Percentiles rank a stretch among this genome's conserved stretches.
These are phyloP conservation scores for Phytophthora vignae DNA, from an alignment of 352 stramenopile species.

Conservation along the genomic window DNA sequence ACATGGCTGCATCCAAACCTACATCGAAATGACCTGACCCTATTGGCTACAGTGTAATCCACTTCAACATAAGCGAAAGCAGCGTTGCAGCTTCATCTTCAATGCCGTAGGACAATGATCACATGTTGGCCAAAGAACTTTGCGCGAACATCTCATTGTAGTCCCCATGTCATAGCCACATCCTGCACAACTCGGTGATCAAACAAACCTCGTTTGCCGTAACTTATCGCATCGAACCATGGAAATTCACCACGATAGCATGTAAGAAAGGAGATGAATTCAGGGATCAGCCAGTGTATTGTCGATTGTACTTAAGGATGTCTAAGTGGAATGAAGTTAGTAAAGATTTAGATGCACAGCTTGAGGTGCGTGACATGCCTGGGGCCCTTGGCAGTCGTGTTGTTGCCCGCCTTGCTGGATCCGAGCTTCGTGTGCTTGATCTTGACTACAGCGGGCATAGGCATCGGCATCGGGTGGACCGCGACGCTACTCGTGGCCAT, in stretches of 20 bases:
- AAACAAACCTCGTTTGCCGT: too few species aligned
- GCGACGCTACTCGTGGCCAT: conserved; percentile 41
- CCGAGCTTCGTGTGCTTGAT: conserved; percentile 62
- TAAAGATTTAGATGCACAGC: conserved; percentile 16
- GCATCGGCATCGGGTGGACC: conserved; percentile 53
- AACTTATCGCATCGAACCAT: too few species aligned
- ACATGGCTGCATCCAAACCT: too few species aligned
- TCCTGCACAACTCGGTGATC: too few species aligned
- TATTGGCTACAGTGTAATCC: not conserved
- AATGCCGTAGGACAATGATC: too few species aligned
- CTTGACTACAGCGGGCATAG: conserved; percentile 32
- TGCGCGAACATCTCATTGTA: too few species aligned
- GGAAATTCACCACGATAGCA: too few species aligned
- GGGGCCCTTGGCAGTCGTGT: not conserved
- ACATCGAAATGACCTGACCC: not conserved
- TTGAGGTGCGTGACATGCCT: conserved; percentile 22
- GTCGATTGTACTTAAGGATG: not conserved
- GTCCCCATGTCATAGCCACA: too few species aligned
- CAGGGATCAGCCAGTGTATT: not conserved
- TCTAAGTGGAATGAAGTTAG: not conserved
- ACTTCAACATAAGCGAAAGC: not conserved
- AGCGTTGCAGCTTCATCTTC: too few species aligned
- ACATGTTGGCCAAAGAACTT: too few species aligned
- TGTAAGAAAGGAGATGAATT: too few species aligned
- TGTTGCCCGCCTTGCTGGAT: conserved; percentile 11